Conservation (phyloP, 106 monocot species). For the Gastrodia elata region DNA sequence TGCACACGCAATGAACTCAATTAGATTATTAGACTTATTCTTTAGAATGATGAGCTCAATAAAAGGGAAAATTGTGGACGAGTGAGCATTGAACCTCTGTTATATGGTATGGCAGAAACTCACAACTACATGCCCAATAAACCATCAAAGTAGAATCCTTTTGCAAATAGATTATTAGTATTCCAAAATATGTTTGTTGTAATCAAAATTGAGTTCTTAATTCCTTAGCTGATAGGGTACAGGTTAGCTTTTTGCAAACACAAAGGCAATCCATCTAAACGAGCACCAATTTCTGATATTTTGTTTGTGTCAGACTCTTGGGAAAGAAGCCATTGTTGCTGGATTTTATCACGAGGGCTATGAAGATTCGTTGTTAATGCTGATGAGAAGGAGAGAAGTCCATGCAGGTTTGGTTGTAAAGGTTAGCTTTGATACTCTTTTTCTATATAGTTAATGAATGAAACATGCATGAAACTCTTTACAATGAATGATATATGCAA, state of each 20-base stretch:
- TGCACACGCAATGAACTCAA: too few species aligned
- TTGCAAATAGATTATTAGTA: too few species aligned
- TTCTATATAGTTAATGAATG: background rate
- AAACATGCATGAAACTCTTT: background rate
- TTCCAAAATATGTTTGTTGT: background rate
- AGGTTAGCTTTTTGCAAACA: background rate
- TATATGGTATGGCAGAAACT: too few species aligned
- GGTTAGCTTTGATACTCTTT: conserved; percentile 20
- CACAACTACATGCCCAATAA: too few species aligned
- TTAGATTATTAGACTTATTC: too few species aligned
- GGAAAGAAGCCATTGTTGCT: conserved; percentile 79
- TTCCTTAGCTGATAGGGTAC: too few species aligned
- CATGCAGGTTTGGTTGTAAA: conserved; percentile 93
- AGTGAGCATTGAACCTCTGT: too few species aligned
- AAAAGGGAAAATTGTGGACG: too few species aligned
- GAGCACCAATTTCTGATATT: background rate
- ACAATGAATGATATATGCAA: background rate
- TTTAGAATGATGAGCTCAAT: too few species aligned
- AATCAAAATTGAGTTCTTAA: too few species aligned
- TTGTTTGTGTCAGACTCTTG: conserved; percentile 37
- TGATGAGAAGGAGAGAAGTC: conserved; percentile 92
- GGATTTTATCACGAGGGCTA: conserved; percentile 94
- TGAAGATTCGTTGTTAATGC: conserved; percentile 89
- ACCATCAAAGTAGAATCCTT: too few species aligned
- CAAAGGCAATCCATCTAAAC: background rate